Evolutionary conservation across 257 asterid species (phyloP).

Genomic region (Hygrophila difformis): DNA sequence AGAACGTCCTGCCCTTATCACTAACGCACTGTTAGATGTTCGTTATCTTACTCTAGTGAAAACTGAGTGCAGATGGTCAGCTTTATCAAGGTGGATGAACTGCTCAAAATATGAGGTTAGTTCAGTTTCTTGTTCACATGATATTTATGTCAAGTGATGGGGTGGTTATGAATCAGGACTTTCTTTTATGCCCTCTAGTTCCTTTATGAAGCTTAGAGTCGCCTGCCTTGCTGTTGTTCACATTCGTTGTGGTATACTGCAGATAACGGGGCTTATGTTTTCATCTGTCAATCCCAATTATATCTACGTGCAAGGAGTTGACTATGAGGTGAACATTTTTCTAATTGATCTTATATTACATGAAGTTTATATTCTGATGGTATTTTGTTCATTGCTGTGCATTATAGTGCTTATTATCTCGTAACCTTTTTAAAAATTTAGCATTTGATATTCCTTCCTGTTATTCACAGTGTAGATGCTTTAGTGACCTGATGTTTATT

Average conservation of each 20-base stretch:
- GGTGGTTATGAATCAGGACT: background rate
- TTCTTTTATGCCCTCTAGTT: background rate
- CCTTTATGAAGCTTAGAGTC: background rate
- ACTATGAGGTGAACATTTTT: constrained; percentile 62
- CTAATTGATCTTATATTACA: background rate
- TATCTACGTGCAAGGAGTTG: constrained; percentile 84
- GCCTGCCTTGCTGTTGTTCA: constrained; percentile 1
- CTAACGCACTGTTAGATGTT: too few species aligned
- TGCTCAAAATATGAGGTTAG: constrained; percentile 92
- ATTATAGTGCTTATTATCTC: too few species aligned
- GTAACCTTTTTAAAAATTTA: too few species aligned
- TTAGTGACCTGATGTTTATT: too few species aligned
- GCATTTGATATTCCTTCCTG: too few species aligned
- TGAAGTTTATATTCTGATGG: constrained; percentile 5
- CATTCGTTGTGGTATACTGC: constrained; percentile 18
- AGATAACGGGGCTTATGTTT: constrained; percentile 89
- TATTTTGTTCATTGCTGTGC: background rate
- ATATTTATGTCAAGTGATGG: background rate
- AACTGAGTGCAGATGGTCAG: constrained; percentile 81
- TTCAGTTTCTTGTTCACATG: background rate
- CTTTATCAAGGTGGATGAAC: constrained; percentile 65
- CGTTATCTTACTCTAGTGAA: too few species aligned
- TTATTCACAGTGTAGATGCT: too few species aligned
- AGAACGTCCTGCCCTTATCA: too few species aligned
- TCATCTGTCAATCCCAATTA: constrained; percentile 69